A percentile compares a stretch with the other conserved stretches of the same genome.
Conservation (phyloP, 108 stramenopile genomes). For the Nitzschia palea region DNA sequence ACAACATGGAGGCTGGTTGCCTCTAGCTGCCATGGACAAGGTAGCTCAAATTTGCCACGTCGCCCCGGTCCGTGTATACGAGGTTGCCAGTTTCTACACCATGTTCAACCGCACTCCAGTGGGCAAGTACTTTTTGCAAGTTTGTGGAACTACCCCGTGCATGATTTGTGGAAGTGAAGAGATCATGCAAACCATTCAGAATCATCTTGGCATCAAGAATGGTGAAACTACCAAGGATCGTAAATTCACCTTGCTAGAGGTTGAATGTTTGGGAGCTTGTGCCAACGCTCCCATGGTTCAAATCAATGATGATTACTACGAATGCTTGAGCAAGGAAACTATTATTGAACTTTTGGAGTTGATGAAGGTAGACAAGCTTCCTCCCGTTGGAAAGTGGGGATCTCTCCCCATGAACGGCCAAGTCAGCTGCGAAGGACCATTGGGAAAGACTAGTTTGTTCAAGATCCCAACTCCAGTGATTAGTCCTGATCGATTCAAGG, state of each 20-base stretch:
- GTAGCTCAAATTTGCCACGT: constrained; percentile 94
- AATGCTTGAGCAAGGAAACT: constrained; percentile 96
- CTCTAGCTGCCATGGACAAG: constrained; percentile 99
- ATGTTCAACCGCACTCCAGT: constrained; percentile 99
- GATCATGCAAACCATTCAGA: constrained; percentile 97
- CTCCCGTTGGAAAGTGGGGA: constrained; percentile 98
- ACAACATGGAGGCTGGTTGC: constrained; percentile 98
- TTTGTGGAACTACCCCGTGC: constrained; percentile 99
- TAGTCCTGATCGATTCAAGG: constrained; percentile 75
- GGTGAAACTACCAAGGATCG: constrained; percentile 97
- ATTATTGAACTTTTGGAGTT: constrained; percentile 92
- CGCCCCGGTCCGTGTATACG: constrained; percentile 92
- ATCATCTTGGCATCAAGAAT: constrained; percentile 95
- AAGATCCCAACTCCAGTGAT: constrained; percentile 65
- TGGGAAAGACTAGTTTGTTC: constrained; percentile 92
- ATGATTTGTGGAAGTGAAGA: constrained; percentile 99
- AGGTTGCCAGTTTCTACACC: constrained; percentile 98
- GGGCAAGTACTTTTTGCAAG: constrained; percentile 99
- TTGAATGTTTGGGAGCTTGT: constrained; percentile 99
- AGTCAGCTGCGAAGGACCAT: constrained; percentile 98
- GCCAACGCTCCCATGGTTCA: constrained; percentile 99
- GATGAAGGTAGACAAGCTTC: constrained; percentile 88
- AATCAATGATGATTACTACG: constrained; percentile 98
- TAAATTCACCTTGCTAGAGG: constrained; percentile 97
- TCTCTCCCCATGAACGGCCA: constrained; percentile 99